Evolutionary conservation across 225 moss, liverwort and hornwort species (phyloP), one percentile per base, ranked within the genome.

Genomic region (Bryoerythrophyllum caledonicum): DNA sequence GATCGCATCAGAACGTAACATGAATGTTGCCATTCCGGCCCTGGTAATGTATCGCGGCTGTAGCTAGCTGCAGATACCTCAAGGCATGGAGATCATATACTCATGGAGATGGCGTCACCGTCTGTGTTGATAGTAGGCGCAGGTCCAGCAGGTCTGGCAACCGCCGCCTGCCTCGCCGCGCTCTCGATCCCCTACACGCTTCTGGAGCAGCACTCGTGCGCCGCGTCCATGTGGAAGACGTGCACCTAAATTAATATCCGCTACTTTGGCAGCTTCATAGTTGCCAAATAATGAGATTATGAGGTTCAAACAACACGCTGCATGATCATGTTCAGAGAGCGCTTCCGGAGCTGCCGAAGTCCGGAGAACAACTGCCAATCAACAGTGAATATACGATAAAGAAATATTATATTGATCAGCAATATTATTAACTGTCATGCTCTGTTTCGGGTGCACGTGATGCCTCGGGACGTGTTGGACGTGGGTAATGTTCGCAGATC

Each of bases 381-480:
- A 15, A 48, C 48, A 16, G 48, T 48, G 16, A 16, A 48, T 12
- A 14, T 13, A 13, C 43, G n/a, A n/a, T n/a, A n/a, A n/a, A n/a
- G n/a, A 43, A 43, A 12, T 4, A 14, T 14, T 3, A 43, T 30
- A 13, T 14, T 43, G 3, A 43, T 13, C 43, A 43, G 43, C 12
- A n/a, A n/a, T 4, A 14, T 43, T 20, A 1, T 21, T 24, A 15
- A 6, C 1, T 28, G 28, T 19, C 2, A 24, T 58, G 27, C 35
- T 14, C 8, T 11, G 13, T 48, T 76, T 7, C 77, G 81, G 85
- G 25, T 74, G 14, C 81, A 85, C 53, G 81, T 78, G 60, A 41
- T 85, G 65, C 85, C 81, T 19, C 67, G 85, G 35, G 81, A 85
- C 34, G 43, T 85, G 2, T 68, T 85, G 55, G 81, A 85, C 54